These are phyloP conservation scores for Penicillium paradoxum DNA, from an alignment of 495 filamentous ascomycete species.

Conservation along the genomic window DNA sequence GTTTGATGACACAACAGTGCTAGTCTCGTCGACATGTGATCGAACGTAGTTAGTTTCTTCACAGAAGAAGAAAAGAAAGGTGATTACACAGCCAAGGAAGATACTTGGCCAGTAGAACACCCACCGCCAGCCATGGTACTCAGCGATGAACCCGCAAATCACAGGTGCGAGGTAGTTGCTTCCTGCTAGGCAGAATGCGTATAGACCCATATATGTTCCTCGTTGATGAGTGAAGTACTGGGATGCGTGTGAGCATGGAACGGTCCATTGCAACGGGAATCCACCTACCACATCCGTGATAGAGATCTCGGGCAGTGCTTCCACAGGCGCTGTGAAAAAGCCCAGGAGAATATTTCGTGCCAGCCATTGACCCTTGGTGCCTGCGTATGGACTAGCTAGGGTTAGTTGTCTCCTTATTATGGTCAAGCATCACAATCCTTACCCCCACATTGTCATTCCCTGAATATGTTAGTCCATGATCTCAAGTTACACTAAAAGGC, in stretches of 20 bases:
- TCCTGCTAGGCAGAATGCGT: slow-evolving; percentile 57
- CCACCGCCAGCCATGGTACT: slow-evolving; percentile 59
- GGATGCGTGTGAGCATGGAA: background rate
- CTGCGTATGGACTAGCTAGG: slow-evolving; percentile 29
- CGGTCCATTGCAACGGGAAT: background rate
- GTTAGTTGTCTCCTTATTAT: slow-evolving; percentile 1
- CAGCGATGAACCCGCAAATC: slow-evolving; percentile 62
- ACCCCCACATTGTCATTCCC: slow-evolving; percentile 41
- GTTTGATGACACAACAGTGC: slow-evolving; percentile 9
- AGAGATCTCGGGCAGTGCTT: slow-evolving; percentile 56
- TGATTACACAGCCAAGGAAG: slow-evolving; percentile 48
- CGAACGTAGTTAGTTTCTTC: slow-evolving; percentile 64
- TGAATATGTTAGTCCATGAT: slow-evolving; percentile 6
- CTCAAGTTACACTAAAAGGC: background rate
- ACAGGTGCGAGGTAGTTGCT: slow-evolving; percentile 63
- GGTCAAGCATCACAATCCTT: slow-evolving; percentile 11
- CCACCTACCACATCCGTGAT: slow-evolving; percentile 54
- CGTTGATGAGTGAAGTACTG: slow-evolving; percentile 62
- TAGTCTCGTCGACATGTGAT: slow-evolving; percentile 7
- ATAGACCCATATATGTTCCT: slow-evolving; percentile 60
- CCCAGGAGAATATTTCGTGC: slow-evolving; percentile 57
- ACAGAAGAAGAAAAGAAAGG: slow-evolving; percentile 64
- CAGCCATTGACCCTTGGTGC: slow-evolving; percentile 57
- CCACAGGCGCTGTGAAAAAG: slow-evolving; percentile 62
- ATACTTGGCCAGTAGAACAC: slow-evolving; percentile 63